Evolutionary conservation across 768 basidiomycete genomes (phyloP), one percentile per base, ranked within the genome.

Genomic region (Boletus reticuloceps): DNA sequence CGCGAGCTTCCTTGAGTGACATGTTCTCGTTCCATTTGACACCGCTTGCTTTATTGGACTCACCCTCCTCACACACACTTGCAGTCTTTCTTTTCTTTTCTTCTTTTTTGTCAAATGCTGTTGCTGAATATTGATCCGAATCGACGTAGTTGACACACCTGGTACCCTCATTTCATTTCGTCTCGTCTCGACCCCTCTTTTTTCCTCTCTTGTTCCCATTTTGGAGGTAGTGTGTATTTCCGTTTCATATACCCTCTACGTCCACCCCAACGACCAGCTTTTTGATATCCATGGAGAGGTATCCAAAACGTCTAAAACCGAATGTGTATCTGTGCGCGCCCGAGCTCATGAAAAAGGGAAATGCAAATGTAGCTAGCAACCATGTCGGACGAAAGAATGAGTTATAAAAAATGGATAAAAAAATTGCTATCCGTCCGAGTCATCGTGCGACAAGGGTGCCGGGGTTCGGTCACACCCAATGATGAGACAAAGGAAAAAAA

Each of bases 1-100:
- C 72, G 76, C 42, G 79, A 80, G 39, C 50, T 66, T 27, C 13
- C 44, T 27, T 58, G 45, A 57, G 29, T 36, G 34, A 14, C 34
- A 14, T 14, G 34, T 36, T 14, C 13, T 36, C 6, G 34, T 36
- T 36, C 34, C 13, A 36, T 29, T 29, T 29, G 29, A 29, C 9
- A 29, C 29, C 29, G 8, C 29, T 29, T 29, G 29, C 29, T 29
- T 29, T 29, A 29, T 29, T 27, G 27, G 27, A 9, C 9, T 29
- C 37, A 17, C 27, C 19, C 29, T 10, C n/a, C 13, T 12, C 14
- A 25, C 40, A 29, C 29, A 7, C 36, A 7, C 36, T 12, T 2
- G 36, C 36, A 6, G 13, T 37, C 36, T 37, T 16, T 37, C 6
- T 16, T 37, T 37, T 4, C 3, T 36, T 36, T 36, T 36, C 2